phyloP scores from a whole-genome alignment of 2,329 filamentous ascomycete genomes.

The Verticillium dahliae region DNA sequence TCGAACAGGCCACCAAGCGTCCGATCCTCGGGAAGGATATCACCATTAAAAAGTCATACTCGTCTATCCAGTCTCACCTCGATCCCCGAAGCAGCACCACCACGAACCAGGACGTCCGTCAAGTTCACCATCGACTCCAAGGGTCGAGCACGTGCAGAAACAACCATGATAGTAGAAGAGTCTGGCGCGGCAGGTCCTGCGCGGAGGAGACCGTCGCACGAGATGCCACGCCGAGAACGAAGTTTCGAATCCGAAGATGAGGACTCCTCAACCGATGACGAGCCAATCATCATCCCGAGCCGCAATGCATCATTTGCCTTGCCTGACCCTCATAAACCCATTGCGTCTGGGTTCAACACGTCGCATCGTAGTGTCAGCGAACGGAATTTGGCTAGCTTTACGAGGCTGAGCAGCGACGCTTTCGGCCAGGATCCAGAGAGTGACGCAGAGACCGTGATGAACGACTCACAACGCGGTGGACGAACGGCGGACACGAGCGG shows the following conservation, averaged over 20 bases:
- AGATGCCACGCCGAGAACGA: slow-evolving; percentile 19
- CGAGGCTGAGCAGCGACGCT: slow-evolving; percentile 26
- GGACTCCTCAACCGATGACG: slow-evolving; percentile 55
- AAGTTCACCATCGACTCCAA: slow-evolving; percentile 59
- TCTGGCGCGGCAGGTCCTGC: slow-evolving; percentile 8
- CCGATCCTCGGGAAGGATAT: slow-evolving; percentile 39
- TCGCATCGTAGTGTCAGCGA: slow-evolving; percentile 42
- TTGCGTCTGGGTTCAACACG: slow-evolving; percentile 36
- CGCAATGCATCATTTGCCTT: slow-evolving; percentile 52
- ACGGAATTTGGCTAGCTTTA: slow-evolving; percentile 34
- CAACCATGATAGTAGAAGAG: slow-evolving; percentile 34
- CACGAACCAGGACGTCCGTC: slow-evolving; percentile 46
- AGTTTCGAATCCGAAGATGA: slow-evolving; percentile 35
- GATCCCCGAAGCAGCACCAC: slow-evolving; percentile 47
- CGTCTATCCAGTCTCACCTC: slow-evolving; percentile 47
- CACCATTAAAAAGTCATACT: slow-evolving; percentile 45
- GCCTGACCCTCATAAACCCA: slow-evolving; percentile 44
- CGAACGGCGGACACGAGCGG: slow-evolving; percentile 28
- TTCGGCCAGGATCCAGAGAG: slow-evolving; percentile 41
- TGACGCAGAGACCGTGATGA: slow-evolving; percentile 52
- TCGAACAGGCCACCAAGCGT: slow-evolving; percentile 23
- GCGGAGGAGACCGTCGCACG: slow-evolving; percentile 7
- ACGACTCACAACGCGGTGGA: slow-evolving; percentile 26
- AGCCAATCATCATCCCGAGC: slow-evolving; percentile 59
- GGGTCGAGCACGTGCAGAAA: slow-evolving; percentile 51